These are phyloP conservation scores for Xylaria sp. DNA, from an alignment of 2,329 filamentous ascomycete species.

Conservation along the genomic window DNA sequence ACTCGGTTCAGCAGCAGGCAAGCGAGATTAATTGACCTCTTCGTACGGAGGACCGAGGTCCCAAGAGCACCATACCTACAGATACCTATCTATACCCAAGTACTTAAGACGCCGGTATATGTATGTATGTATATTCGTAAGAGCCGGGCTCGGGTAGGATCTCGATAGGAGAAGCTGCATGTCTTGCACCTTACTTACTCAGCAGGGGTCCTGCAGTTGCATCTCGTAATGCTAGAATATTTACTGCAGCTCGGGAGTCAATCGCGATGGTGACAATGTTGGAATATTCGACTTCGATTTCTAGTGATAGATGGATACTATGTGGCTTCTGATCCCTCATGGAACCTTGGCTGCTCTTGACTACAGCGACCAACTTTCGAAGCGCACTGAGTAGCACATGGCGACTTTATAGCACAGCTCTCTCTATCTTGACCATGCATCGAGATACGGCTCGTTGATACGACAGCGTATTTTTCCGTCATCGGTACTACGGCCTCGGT, in stretches of 20 bases:
- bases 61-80: not conserved
- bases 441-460: not conserved
- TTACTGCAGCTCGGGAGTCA: not conserved
- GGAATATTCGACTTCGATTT: not conserved
- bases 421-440: not conserved
- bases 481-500: slow-evolving; percentile 4
- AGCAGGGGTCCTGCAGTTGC: slow-evolving; percentile 5
- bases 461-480: slow-evolving; percentile 5
- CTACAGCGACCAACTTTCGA: not conserved
- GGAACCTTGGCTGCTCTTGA: not conserved
- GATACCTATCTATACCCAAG: too few relatives aligned
- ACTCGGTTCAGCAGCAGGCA: not conserved
- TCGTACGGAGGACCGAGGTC: slow-evolving; percentile 1
- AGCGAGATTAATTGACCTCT: slow-evolving; percentile 7
- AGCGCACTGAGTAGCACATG: not conserved
- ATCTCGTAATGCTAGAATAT: not conserved
- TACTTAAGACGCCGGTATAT: slow-evolving; percentile 11
- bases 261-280: too few relatives aligned
- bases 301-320: not conserved
- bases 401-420: not conserved
- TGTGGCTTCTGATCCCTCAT: not conserved
- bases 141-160: slow-evolving; percentile 6
- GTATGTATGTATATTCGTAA: not conserved
- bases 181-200: slow-evolving; percentile 19
- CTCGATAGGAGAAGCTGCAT: slow-evolving; percentile 15